These are phyloP conservation scores for Mycosphaerella sp. DNA, from an alignment of 2,329 filamentous ascomycete species.

Conservation along the genomic window DNA sequence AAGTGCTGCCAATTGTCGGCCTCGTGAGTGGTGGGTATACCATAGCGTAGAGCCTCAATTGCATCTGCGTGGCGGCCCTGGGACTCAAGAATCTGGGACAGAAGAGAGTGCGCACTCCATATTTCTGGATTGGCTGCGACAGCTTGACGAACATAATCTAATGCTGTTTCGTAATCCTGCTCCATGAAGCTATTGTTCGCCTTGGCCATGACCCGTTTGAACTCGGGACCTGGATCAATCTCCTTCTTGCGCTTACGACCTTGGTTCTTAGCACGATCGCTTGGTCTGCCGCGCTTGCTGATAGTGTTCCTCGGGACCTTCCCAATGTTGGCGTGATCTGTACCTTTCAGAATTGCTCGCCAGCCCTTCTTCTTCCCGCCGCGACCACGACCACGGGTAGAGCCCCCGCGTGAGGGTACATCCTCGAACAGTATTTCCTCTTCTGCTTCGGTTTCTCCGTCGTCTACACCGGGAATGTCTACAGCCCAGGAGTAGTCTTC, in stretches of 20 bases:
- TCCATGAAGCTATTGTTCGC: slow-evolving; percentile 64
- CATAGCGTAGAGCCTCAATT: slow-evolving; percentile 51
- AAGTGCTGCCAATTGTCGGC: slow-evolving; percentile 53
- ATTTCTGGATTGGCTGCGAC: slow-evolving; percentile 56
- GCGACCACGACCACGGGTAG: slow-evolving; percentile 11
- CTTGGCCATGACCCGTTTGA: slow-evolving; percentile 60
- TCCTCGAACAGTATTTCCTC: slow-evolving; percentile 6
- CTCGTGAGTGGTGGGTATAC: slow-evolving; percentile 53
- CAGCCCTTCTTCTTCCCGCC: slow-evolving; percentile 27
- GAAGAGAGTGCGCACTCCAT: slow-evolving; percentile 54
- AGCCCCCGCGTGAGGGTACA: slow-evolving; percentile 1
- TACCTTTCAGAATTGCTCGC: slow-evolving; percentile 32
- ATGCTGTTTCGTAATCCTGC: slow-evolving; percentile 54
- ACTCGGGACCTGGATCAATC: slow-evolving; percentile 63
- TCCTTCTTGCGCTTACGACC: slow-evolving; percentile 45
- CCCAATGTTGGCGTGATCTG: slow-evolving; percentile 29
- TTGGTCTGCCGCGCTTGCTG: slow-evolving; percentile 9
- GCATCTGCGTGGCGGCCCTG: slow-evolving; percentile 53
- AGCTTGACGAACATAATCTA: slow-evolving; percentile 47
- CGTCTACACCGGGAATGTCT: slow-evolving; percentile 6
- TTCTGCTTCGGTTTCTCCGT: slow-evolving; percentile 7
- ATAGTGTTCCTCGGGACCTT: slow-evolving; percentile 10
- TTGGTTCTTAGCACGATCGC: slow-evolving; percentile 27
- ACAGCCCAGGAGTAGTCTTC: slow-evolving; percentile 7
- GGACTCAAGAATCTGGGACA: slow-evolving; percentile 53